Percentiles rank a stretch among this genome's conserved stretches.
These are phyloP conservation scores for Candida nonsorbophila DNA, from an alignment of 805 yeast species.

Conservation along the genomic window DNA sequence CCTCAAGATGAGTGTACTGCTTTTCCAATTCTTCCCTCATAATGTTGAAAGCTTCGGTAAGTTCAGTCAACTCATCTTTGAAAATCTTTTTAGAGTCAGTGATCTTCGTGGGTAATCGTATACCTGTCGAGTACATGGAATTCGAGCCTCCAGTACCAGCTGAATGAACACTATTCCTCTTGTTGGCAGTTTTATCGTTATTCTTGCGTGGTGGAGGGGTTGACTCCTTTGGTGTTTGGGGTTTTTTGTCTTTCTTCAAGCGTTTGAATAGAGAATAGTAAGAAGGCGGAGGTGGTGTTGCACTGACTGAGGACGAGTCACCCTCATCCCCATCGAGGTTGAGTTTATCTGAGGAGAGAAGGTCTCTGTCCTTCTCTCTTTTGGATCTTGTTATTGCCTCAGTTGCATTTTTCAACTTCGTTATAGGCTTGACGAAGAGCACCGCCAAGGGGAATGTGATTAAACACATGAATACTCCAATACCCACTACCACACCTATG, in stretches of 20 bases:
- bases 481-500: constrained; percentile 72
- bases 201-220: neutral
- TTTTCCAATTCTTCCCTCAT: constrained; percentile 85
- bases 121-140: constrained; percentile 38
- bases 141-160: constrained; percentile 22
- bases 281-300: constrained; percentile 10
- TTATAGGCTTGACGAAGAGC: constrained; percentile 79
- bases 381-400: constrained; percentile 56
- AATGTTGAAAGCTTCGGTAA: constrained; percentile 82
- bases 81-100: constrained; percentile 42
- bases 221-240: neutral
- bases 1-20: constrained; percentile 83
- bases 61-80: constrained; percentile 81
- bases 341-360: constrained; percentile 1
- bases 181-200: constrained; percentile 21
- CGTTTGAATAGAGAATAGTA: constrained; percentile 11
- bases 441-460: constrained; percentile 82
- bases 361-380: constrained; percentile 15
- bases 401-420: constrained; percentile 74
- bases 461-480: constrained; percentile 67
- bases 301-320: neutral
- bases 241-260: neutral
- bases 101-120: constrained; percentile 33
- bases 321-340: constrained; percentile 1
- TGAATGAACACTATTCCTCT: constrained; percentile 26